Evolutionary conservation across 768 basidiomycete species (phyloP).

Genomic region (Kwoniella sp.): DNA sequence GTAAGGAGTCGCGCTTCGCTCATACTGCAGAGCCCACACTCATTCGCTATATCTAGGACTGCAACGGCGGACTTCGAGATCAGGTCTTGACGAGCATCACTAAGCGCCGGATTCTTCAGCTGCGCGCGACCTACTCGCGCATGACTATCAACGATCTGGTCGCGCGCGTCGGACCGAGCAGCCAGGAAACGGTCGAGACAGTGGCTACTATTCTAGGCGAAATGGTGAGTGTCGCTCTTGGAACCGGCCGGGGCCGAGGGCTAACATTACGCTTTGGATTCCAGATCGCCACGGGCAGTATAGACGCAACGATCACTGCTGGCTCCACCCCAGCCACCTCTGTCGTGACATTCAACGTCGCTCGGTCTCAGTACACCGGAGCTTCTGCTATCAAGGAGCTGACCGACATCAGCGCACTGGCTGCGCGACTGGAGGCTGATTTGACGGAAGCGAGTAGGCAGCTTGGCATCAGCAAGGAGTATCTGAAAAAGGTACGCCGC

Average conservation of each 20-base stretch:
- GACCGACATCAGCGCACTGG: conserved; percentile 8
- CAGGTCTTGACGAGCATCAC: conserved; percentile 31
- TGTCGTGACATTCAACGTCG: conserved; percentile 31
- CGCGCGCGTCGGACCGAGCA: conserved; percentile 9
- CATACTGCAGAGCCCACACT: not conserved
- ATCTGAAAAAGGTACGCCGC: conserved; percentile 33
- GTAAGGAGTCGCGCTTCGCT: conserved; percentile 14
- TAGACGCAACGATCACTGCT: conserved; percentile 9
- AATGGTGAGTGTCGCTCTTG: conserved; percentile 26
- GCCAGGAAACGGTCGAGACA: conserved; percentile 8
- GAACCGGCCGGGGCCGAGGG: too few relatives aligned
- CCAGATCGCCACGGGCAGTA: conserved; percentile 9
- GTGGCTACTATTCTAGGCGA: conserved; percentile 11
- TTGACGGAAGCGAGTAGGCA: conserved; percentile 13
- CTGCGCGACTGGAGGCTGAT: conserved; percentile 16
- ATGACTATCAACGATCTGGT: conserved; percentile 27
- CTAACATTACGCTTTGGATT: not conserved
- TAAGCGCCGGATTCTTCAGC: conserved; percentile 22
- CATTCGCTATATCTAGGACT: conserved; percentile 21
- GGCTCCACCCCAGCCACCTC: conserved; percentile 3
- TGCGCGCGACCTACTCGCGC: conserved; percentile 29
- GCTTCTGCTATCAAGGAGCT: conserved; percentile 1
- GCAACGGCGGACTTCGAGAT: conserved; percentile 33
- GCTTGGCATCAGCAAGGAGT: conserved; percentile 23
- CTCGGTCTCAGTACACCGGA: not conserved